phyloP scores from a whole-genome alignment of 305 asterid genomes.

The Nicotiana rustica region DNA sequence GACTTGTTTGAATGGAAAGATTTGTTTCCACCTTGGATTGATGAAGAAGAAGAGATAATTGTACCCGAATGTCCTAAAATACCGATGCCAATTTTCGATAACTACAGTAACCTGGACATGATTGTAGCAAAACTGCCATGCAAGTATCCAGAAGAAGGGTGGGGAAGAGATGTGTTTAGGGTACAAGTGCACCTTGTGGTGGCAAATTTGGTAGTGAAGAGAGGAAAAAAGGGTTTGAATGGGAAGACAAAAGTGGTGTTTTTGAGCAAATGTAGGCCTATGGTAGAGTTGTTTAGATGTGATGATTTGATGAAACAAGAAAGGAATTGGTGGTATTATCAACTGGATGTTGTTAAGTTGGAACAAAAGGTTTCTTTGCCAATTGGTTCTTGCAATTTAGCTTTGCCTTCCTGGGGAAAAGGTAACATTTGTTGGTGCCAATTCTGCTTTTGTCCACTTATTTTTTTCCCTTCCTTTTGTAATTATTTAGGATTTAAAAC shows the following conservation, averaged over 20 bases:
- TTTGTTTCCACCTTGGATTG: slow-evolving; percentile 86
- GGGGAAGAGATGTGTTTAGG: slow-evolving; percentile 78
- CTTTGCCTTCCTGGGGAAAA: slow-evolving; percentile 77
- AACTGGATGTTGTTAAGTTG: slow-evolving; percentile 56
- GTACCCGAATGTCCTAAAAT: slow-evolving; percentile 79
- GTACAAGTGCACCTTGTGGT: slow-evolving; percentile 71
- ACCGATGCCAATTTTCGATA: slow-evolving; percentile 65
- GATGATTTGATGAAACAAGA: slow-evolving; percentile 65
- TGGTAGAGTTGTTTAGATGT: slow-evolving; percentile 78
- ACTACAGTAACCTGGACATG: slow-evolving; percentile 59
- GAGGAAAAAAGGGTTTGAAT: slow-evolving; percentile 57
- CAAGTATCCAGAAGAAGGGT: slow-evolving; percentile 54
- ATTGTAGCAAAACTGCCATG: slow-evolving; percentile 75
- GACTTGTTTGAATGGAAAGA: slow-evolving; percentile 63
- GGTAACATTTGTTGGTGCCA: slow-evolving; percentile 46
- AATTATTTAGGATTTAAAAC: no score
- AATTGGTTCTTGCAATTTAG: slow-evolving; percentile 79
- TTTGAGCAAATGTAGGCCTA: slow-evolving; percentile 69
- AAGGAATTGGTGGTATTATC: slow-evolving; percentile 80
- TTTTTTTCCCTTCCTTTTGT: no score
- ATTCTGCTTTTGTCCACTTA: neutral
- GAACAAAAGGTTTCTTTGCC: slow-evolving; percentile 70
- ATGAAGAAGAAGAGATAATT: slow-evolving; percentile 70
- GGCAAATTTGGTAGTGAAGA: slow-evolving; percentile 67
- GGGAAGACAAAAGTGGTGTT: slow-evolving; percentile 64